phyloP scores from a whole-genome alignment of 208 protist species.

The Leishmania gerbilli region DNA sequence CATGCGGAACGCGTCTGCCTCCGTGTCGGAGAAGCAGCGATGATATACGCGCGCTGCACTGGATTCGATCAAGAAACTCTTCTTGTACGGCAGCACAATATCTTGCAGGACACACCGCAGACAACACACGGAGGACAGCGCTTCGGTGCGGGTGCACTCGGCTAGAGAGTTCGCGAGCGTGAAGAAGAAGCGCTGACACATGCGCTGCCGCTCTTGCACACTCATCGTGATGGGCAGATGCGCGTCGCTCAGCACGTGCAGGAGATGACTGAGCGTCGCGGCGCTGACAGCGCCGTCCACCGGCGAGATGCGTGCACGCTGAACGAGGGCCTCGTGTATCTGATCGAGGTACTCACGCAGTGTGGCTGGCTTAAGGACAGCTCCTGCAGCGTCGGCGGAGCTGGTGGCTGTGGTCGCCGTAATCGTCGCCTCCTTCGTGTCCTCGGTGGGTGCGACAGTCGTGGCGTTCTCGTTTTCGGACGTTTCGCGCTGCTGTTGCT shows the following conservation, averaged over 20 bases:
- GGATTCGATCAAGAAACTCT: constrained; percentile 29
- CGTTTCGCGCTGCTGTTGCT: constrained; percentile 13
- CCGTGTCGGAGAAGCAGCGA: constrained; percentile 28
- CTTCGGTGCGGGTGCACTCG: constrained; percentile 33
- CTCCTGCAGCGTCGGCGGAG: neutral
- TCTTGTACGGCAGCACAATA: constrained; percentile 59
- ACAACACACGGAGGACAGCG: constrained; percentile 29
- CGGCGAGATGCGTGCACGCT: constrained; percentile 50
- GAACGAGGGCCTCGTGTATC: constrained; percentile 36
- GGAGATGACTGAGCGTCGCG: constrained; percentile 37
- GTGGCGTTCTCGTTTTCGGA: neutral
- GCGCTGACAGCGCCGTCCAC: constrained; percentile 55
- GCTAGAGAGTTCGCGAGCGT: constrained; percentile 26
- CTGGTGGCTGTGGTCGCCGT: neutral
- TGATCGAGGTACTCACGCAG: constrained; percentile 47
- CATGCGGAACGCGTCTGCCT: constrained; percentile 47
- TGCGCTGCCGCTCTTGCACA: constrained; percentile 22
- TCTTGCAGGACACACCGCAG: constrained; percentile 44
- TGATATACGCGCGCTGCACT: constrained; percentile 14
- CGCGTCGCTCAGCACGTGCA: constrained; percentile 31
- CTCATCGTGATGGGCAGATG: constrained; percentile 16
- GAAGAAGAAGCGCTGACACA: constrained; percentile 37
- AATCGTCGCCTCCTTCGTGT: constrained; percentile 15
- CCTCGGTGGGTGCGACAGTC: neutral
- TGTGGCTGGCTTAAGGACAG: constrained; percentile 7